Conservation (phyloP, 257 asterid species). For the Solanum piurae region DNA sequence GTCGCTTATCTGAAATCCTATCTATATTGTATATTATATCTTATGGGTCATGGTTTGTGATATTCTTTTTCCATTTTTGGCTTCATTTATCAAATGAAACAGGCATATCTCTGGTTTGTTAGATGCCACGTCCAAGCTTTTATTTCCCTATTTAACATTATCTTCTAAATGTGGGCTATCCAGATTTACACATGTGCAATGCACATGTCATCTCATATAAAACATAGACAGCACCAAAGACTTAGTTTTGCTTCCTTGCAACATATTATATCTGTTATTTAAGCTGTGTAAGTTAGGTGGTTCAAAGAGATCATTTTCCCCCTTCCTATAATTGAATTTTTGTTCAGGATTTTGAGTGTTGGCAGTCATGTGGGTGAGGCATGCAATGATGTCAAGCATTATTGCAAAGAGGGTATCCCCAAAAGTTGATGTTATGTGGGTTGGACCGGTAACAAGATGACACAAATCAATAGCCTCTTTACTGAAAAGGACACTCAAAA, state of each 20-base stretch:
- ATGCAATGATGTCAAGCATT: conserved; percentile 12
- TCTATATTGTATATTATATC: neutral
- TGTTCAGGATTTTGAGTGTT: neutral
- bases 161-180: neutral
- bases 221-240: neutral
- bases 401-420: neutral
- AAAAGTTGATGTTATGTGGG: neutral
- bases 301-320: neutral
- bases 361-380: conserved; percentile 25
- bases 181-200: neutral
- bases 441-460: neutral
- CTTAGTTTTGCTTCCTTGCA: neutral
- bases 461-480: neutral
- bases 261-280: conserved; percentile 1
- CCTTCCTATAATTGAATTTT: neutral
- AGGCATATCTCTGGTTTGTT: conserved; percentile 4
- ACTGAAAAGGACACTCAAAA: neutral
- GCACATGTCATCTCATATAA: conserved; percentile 7
- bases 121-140: conserved; percentile 1
- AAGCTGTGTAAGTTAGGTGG: conserved; percentile 2
- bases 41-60: neutral
- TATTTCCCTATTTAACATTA: neutral
- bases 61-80: neutral
- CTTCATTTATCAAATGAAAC: neutral
- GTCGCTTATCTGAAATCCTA: neutral